Percentiles rank a stretch among this genome's conserved stretches.
Evolutionary conservation across 1,139 yeast genomes (phyloP).

Genomic region (Taphrina sp.): DNA sequence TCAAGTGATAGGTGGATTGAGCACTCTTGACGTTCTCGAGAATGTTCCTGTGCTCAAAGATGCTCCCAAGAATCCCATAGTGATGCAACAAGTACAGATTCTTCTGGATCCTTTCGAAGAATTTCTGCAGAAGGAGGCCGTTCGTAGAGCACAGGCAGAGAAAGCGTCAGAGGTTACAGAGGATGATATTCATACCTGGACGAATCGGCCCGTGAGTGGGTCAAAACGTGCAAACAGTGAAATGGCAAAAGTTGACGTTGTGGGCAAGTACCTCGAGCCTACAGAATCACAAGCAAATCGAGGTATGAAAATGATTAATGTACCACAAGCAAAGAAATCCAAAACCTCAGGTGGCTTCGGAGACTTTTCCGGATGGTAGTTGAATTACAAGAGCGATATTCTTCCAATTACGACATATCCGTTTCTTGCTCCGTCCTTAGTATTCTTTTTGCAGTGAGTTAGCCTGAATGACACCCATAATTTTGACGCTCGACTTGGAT

Average conservation of each 20-base stretch:
- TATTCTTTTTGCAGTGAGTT: background rate
- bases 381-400: no score
- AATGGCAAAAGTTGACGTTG: background rate
- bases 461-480: no score
- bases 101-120: constrained; percentile 75
- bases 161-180: constrained; percentile 22
- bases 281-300: no score
- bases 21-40: constrained; percentile 73
- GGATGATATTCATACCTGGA: constrained; percentile 39
- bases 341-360: background rate
- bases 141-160: constrained; percentile 15
- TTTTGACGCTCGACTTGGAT: no score
- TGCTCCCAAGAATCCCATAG: constrained; percentile 46
- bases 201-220: constrained; percentile 17
- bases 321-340: background rate
- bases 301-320: no score
- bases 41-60: constrained; percentile 42
- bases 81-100: constrained; percentile 59
- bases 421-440: background rate
- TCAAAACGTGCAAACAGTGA: background rate
- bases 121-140: constrained; percentile 40
- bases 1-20: constrained; percentile 70
- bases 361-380: constrained; percentile 3
- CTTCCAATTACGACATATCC: background rate
- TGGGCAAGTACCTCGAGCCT: no score